Conservation (phyloP, 257 asterid genomes). For the Mitragyna speciosa region DNA sequence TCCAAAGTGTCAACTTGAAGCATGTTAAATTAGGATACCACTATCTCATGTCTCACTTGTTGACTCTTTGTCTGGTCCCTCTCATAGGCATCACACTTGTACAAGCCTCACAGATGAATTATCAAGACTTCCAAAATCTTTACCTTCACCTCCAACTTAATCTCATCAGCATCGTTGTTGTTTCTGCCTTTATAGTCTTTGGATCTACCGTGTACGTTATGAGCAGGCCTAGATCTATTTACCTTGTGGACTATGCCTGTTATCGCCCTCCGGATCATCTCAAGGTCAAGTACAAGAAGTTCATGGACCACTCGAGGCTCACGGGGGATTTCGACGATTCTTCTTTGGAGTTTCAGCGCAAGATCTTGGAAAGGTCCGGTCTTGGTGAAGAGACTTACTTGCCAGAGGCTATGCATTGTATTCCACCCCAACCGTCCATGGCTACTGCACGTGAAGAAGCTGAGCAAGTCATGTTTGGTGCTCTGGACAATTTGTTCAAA, state of each 20-base stretch:
- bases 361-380: conserved; percentile 41
- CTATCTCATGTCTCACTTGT: conserved; percentile 28
- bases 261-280: conserved; percentile 38
- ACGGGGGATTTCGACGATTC: conserved; percentile 36
- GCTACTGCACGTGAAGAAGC: conserved; percentile 41
- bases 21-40: conserved; percentile 37
- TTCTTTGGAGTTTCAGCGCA: conserved; percentile 44
- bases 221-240: conserved; percentile 49
- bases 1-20: conserved; percentile 25
- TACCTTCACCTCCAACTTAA: conserved; percentile 23
- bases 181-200: conserved; percentile 25
- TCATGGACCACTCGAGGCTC: conserved; percentile 38
- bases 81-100: conserved; percentile 11
- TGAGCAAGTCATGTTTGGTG: conserved; percentile 42
- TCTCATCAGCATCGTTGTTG: conserved; percentile 8
- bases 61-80: conserved; percentile 25
- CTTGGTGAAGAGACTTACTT: conserved; percentile 45
- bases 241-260: conserved; percentile 44
- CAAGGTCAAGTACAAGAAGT: conserved; percentile 23
- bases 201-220: conserved; percentile 30
- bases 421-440: conserved; percentile 35
- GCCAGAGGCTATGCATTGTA: conserved; percentile 32
- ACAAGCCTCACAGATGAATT: conserved; percentile 29
- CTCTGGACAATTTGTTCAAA: conserved; percentile 32
- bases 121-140: conserved; percentile 22